Evolutionary conservation across 495 filamentous ascomycete genomes (phyloP).

Genomic region (Penicillium pulvis): DNA sequence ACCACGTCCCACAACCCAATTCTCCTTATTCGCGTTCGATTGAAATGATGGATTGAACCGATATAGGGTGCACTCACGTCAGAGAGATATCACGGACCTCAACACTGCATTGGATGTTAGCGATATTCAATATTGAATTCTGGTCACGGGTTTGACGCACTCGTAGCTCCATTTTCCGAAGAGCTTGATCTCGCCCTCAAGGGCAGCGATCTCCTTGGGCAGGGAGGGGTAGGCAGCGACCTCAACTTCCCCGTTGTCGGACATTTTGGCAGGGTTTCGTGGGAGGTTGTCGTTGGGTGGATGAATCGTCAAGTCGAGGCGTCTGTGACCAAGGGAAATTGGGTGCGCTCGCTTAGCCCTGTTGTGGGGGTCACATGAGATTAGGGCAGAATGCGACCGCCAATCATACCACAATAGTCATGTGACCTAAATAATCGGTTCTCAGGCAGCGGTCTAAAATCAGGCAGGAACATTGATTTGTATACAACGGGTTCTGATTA

Average conservation of each 20-base stretch:
- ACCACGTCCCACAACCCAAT: constrained; percentile 16
- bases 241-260: constrained; percentile 94
- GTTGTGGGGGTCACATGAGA: constrained; percentile 32
- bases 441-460: constrained; percentile 2
- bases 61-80: constrained; percentile 71
- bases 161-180: constrained; percentile 99
- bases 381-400: constrained; percentile 38
- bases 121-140: neutral
- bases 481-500: neutral
- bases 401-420: constrained; percentile 7
- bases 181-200: constrained; percentile 94
- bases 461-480: neutral
- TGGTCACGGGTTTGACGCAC: constrained; percentile 10
- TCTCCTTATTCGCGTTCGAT: constrained; percentile 18
- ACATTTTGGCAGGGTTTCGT: constrained; percentile 69
- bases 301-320: constrained; percentile 24
- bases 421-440: neutral
- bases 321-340: constrained; percentile 30
- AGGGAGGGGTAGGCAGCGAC: constrained; percentile 78
- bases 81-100: constrained; percentile 99
- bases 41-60: constrained; percentile 15
- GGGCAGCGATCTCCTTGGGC: constrained; percentile 88
- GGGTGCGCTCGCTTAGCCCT: constrained; percentile 50
- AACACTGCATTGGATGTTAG: constrained; percentile 50
- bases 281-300: constrained; percentile 48